Evolutionary conservation across 352 stramenopile genomes (phyloP).

Genomic region (Pythium brachiatum): DNA sequence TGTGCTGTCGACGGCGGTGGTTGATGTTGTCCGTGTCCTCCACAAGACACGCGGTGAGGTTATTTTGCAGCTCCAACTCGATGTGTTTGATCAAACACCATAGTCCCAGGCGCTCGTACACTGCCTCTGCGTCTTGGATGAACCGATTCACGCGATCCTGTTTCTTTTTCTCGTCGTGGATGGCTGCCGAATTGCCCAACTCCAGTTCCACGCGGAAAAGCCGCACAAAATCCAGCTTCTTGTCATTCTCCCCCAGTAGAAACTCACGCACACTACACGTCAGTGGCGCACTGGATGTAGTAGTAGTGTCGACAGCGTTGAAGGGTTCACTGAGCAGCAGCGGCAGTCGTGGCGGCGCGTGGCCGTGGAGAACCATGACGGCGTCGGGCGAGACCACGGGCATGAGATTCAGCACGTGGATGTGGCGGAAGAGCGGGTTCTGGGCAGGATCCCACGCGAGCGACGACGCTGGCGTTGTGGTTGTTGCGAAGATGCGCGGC

Average conservation of each 20-base stretch:
- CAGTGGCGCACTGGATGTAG: constrained; percentile 1
- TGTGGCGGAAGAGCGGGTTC: constrained; percentile 60
- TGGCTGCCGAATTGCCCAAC: constrained; percentile 65
- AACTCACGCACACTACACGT: constrained; percentile 50
- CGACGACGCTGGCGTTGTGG: constrained; percentile 42
- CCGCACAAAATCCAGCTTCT: constrained; percentile 63
- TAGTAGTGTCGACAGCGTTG: constrained; percentile 1
- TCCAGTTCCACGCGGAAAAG: constrained; percentile 62
- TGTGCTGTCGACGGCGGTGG: constrained; percentile 28
- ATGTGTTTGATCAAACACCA: constrained; percentile 85
- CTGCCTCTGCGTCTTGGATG: constrained; percentile 57
- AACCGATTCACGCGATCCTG: constrained; percentile 74
- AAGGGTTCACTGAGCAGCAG: constrained; percentile 55
- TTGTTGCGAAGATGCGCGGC: constrained; percentile 62
- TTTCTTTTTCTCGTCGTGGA: constrained; percentile 73
- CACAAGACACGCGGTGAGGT: constrained; percentile 68
- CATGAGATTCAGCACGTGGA: constrained; percentile 63
- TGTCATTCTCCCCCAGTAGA: constrained; percentile 61
- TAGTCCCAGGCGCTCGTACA: constrained; percentile 59
- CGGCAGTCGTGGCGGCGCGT: constrained; percentile 29
- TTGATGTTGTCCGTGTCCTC: constrained; percentile 66
- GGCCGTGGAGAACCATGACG: constrained; percentile 19
- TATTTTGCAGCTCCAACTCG: constrained; percentile 68
- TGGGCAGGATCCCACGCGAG: constrained; percentile 42
- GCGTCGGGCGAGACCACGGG: constrained; percentile 31